Base-by-base conservation (phyloP, 805 yeast genomes). In the Ascoidea rubescens region DNA sequence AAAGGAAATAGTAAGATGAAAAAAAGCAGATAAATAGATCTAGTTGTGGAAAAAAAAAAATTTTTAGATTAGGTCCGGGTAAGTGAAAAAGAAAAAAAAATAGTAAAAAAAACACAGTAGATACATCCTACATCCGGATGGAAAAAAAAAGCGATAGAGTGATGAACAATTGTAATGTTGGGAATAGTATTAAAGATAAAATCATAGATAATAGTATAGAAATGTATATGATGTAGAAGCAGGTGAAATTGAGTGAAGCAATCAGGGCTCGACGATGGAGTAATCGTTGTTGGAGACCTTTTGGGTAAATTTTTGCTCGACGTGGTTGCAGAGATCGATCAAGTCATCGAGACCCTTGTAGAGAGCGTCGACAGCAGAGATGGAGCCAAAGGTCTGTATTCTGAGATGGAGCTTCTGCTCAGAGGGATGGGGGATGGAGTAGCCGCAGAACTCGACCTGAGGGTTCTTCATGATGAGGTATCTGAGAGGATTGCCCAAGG, bases 401-500 rank as follows among this genome's bases (percentile, higher is more conserved):
- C 99, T 80, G 53, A 93, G 66, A 69, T 93, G 88, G 68, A 93
- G 72, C 59, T 85, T 84, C 55, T 87, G 75, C 69, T 93, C 99
- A 43, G 96, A 87, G 17, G 99, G 99, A 68, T 93, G 99, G 8
- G 99, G 99, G 59, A 93, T 93, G 47, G 97, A 88, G 70, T 93
- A 93, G 53, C 99, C 99, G 64, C 98, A 91, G 67, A 93, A 93
- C 64, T 93, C 99, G 31, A 93, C 99, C 58, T 89, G 95, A 45
- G 97, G 96, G 63, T 93, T 93, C 70, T 91, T 90, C 96, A 93
- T 89, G 60, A 93, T 88, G 65, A 91, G 81, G 68, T 89, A 90
- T 65, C 97, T 81, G 51, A 93, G 76, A 5, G 98, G 85, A 63
- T 93, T 93, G 30, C 99, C 99, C 50, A 93, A 70, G 1, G 99